These are phyloP conservation scores for Mastigamoeba balamuthi DNA, from an alignment of 78 protist species.

Conservation along the genomic window DNA sequence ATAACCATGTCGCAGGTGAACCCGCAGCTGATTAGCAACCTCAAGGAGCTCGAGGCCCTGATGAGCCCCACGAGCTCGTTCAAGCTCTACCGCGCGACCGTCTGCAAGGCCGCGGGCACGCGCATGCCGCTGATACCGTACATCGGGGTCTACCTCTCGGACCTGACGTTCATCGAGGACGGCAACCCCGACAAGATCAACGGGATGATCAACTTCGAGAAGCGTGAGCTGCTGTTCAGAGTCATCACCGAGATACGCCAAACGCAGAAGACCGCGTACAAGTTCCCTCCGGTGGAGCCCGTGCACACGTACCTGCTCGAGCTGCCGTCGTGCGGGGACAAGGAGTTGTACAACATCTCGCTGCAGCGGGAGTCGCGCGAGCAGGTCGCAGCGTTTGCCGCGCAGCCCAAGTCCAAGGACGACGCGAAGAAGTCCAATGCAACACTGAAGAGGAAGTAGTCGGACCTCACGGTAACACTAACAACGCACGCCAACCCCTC, in stretches of 20 bases:
- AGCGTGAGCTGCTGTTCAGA: conserved; percentile 32
- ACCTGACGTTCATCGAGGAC: conserved; percentile 56
- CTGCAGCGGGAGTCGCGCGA: conserved; percentile 34
- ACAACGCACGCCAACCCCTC: no score
- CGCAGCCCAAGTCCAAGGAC: no score
- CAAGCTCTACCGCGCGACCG: conserved; percentile 18
- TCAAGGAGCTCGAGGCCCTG: conserved; percentile 21
- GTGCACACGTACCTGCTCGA: conserved; percentile 42
- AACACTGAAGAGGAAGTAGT: no score
- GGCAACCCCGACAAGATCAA: conserved; percentile 59
- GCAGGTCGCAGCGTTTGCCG: no score
- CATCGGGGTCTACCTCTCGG: conserved; percentile 20
- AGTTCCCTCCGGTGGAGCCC: conserved; percentile 51
- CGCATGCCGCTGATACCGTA: not conserved
- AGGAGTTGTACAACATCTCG: conserved; percentile 32
- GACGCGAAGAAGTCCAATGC: no score
- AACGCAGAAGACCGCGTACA: conserved; percentile 20
- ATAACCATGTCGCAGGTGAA: conserved; percentile 26
- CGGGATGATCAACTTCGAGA: conserved; percentile 46
- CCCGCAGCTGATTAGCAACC: not conserved
- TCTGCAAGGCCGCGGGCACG: not conserved
- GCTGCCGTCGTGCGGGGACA: conserved; percentile 25
- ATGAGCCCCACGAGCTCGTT: conserved; percentile 34
- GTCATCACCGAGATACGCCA: conserved; percentile 30
- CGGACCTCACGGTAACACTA: no score